phyloP scores from a whole-genome alignment of 1,284 basidiomycete genomes.

The Somion occarium region DNA sequence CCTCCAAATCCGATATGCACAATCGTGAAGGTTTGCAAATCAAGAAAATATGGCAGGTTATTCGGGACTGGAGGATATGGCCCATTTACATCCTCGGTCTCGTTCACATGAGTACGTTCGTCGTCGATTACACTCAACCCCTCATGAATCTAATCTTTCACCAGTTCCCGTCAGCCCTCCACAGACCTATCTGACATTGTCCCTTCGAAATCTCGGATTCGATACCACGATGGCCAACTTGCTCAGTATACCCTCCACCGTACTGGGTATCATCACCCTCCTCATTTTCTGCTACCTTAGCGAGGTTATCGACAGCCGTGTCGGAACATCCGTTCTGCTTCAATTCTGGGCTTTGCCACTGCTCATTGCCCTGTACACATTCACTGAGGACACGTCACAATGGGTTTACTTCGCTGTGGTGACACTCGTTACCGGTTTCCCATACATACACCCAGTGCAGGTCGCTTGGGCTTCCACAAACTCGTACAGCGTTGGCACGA shows the following conservation, averaged over 20 bases:
- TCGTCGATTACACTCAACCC: background rate
- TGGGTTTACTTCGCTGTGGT: slow-evolving; percentile 60
- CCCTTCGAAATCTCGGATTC: slow-evolving; percentile 58
- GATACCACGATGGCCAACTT: slow-evolving; percentile 57
- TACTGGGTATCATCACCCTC: slow-evolving; percentile 32
- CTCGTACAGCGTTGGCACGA: slow-evolving; percentile 52
- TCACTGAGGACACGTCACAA: slow-evolving; percentile 44
- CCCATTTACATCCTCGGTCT: slow-evolving; percentile 58
- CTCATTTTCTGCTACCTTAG: slow-evolving; percentile 46
- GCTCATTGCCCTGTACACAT: slow-evolving; percentile 52
- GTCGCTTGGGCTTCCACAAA: slow-evolving; percentile 62
- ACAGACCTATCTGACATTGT: slow-evolving; percentile 54
- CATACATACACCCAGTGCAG: slow-evolving; percentile 39
- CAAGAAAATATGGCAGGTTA: slow-evolving; percentile 47
- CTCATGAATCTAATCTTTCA: slow-evolving; percentile 19
- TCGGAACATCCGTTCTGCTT: slow-evolving; percentile 46
- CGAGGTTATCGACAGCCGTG: slow-evolving; percentile 51
- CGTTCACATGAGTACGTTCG: slow-evolving; percentile 27
- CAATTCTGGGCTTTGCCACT: slow-evolving; percentile 62
- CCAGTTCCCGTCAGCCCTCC: slow-evolving; percentile 48
- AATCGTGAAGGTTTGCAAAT: slow-evolving; percentile 67
- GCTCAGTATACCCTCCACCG: slow-evolving; percentile 49
- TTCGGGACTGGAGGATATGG: slow-evolving; percentile 68
- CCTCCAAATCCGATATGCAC: slow-evolving; percentile 72
- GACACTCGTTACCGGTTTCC: slow-evolving; percentile 51